phyloP scores from a whole-genome alignment of 306 rosid species.

The Canavalia ensiformis region DNA sequence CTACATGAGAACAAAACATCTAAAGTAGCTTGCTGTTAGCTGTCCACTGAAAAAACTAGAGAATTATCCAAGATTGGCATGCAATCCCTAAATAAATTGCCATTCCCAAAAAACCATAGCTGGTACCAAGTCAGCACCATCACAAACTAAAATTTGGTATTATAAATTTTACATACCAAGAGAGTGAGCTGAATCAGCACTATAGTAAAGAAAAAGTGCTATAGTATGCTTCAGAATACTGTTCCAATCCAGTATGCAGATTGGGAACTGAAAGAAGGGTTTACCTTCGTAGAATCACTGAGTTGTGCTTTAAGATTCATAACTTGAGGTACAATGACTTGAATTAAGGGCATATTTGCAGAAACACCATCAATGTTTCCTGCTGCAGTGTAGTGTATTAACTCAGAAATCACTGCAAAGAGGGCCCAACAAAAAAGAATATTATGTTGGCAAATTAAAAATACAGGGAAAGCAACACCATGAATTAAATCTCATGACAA shows the following conservation, averaged over 20 bases:
- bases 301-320: constrained; percentile 94
- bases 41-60: constrained; percentile 18
- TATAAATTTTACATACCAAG: constrained; percentile 23
- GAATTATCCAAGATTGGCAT: constrained; percentile 5
- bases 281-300: constrained; percentile 93
- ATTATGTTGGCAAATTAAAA: constrained; percentile 18
- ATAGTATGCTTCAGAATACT: constrained; percentile 9
- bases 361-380: constrained; percentile 78
- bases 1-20: constrained; percentile 37
- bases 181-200: constrained; percentile 21
- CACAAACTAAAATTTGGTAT: background rate
- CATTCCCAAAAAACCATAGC: constrained; percentile 22
- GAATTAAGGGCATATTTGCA: constrained; percentile 91
- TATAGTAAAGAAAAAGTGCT: background rate
- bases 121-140: constrained; percentile 11
- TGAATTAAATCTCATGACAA: constrained; percentile 28
- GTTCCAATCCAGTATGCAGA: constrained; percentile 25
- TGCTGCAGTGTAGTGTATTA: constrained; percentile 89
- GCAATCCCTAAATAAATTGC: constrained; percentile 3
- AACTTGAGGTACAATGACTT: constrained; percentile 93
- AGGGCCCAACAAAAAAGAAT: constrained; percentile 13
- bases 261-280: constrained; percentile 37
- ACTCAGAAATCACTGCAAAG: constrained; percentile 92
- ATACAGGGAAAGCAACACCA: constrained; percentile 8
- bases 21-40: background rate